phyloP scores from a whole-genome alignment of 306 rosid genomes.

The Begonia peltatifolia region DNA sequence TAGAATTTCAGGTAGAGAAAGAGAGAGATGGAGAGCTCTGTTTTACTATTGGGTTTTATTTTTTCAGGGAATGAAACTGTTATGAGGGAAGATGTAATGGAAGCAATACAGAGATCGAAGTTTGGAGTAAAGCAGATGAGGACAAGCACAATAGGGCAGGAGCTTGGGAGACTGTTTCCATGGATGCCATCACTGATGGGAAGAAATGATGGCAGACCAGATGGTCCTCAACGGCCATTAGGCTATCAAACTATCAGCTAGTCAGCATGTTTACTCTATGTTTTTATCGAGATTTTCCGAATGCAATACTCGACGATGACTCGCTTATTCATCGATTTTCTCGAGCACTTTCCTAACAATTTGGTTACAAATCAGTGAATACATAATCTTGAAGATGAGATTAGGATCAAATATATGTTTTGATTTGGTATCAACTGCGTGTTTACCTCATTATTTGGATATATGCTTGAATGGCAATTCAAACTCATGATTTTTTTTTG shows the following conservation, averaged over 20 bases:
- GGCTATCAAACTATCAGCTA: constrained; percentile 76
- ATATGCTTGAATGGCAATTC: too few relatives aligned
- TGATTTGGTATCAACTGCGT: too few relatives aligned
- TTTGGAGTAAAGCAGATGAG: constrained; percentile 58
- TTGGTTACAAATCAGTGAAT: constrained; percentile 14
- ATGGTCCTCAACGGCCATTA: constrained; percentile 50
- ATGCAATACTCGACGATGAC: background rate
- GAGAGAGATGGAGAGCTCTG: background rate
- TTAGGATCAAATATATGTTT: too few relatives aligned
- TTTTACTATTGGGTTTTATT: background rate
- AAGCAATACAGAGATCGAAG: constrained; percentile 89
- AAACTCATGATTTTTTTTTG: too few relatives aligned
- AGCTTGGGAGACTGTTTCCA: constrained; percentile 65
- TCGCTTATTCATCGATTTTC: constrained; percentile 1
- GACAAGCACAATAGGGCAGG: constrained; percentile 46
- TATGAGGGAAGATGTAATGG: constrained; percentile 79
- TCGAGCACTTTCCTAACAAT: constrained; percentile 58
- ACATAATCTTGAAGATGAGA: too few relatives aligned
- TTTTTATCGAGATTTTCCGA: background rate
- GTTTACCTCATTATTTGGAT: too few relatives aligned
- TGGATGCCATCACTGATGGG: constrained; percentile 78
- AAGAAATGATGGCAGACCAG: constrained; percentile 32
- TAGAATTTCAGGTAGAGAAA: too few relatives aligned
- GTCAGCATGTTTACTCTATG: constrained; percentile 15
- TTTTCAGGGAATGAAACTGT: constrained; percentile 28